Evolutionary conservation across 2,329 filamentous ascomycete genomes (phyloP).

Genomic region (Fusarium sp.): DNA sequence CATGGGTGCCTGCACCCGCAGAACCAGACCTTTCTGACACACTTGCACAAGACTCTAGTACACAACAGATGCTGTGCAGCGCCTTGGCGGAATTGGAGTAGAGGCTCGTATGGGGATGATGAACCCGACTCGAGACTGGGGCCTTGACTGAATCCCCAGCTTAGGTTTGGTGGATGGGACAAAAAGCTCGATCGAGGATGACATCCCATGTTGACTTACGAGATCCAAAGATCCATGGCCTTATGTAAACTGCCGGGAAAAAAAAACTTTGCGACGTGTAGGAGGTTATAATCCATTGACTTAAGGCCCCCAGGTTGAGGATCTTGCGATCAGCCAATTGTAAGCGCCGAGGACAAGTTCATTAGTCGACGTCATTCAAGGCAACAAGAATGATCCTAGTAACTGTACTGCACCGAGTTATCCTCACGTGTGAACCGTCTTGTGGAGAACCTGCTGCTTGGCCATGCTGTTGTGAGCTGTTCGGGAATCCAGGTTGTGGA

Average conservation of each 20-base stretch:
- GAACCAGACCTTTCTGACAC: not conserved
- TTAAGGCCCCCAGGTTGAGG: not conserved
- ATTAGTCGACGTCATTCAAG: conserved; percentile 14
- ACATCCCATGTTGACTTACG: not conserved
- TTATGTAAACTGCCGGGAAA: conserved; percentile 1
- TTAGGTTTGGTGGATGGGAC: not conserved
- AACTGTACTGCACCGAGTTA: conserved; percentile 29
- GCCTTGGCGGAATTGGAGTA: conserved; percentile 13
- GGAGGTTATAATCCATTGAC: conserved; percentile 6
- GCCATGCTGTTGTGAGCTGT: not conserved
- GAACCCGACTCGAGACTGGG: not conserved
- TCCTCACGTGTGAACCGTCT: conserved; percentile 28
- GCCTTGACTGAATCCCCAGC: conserved; percentile 5
- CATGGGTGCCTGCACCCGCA: not conserved
- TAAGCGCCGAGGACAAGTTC: not conserved
- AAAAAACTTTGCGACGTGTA: conserved; percentile 1
- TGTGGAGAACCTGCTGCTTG: conserved; percentile 13
- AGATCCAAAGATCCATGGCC: not conserved
- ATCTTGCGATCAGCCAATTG: not conserved
- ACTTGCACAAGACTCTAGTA: conserved; percentile 18
- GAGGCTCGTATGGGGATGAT: conserved; percentile 26
- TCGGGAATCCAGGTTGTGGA: not conserved
- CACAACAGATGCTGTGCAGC: conserved; percentile 21
- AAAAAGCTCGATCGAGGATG: not conserved
- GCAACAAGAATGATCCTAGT: conserved; percentile 30